Conservation (phyloP, 208 protist genomes). For the Herpetomonas samuelpessoai region DNA sequence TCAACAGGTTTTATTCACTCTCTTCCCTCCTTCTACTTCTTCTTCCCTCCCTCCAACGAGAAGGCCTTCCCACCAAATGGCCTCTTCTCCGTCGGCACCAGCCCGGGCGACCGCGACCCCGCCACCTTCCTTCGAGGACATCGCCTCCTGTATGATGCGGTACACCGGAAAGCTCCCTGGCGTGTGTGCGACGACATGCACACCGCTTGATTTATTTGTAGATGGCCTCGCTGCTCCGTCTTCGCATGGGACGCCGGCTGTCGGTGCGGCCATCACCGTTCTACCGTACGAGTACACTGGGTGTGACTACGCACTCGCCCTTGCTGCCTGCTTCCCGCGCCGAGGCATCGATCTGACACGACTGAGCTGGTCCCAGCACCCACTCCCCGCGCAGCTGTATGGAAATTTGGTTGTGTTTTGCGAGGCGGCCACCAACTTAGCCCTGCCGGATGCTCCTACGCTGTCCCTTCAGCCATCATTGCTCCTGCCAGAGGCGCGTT, state of each 20-base stretch:
- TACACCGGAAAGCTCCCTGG: slow-evolving; percentile 30
- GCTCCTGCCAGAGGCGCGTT: slow-evolving; percentile 30
- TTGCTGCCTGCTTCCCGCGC: slow-evolving; percentile 56
- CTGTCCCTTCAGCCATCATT: slow-evolving; percentile 39
- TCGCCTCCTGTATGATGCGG: slow-evolving; percentile 42
- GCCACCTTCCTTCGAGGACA: slow-evolving; percentile 23
- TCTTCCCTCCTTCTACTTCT: no score
- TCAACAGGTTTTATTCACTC: no score
- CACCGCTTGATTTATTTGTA: no score
- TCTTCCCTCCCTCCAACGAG: no score
- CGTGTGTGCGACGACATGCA: slow-evolving; percentile 6
- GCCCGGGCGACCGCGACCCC: no score
- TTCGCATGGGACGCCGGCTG: no score
- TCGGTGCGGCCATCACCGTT: no score
- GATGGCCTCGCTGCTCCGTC: no score
- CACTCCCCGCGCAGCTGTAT: slow-evolving; percentile 45
- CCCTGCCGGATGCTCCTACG: slow-evolving; percentile 38
- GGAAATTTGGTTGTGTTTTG: slow-evolving; percentile 63
- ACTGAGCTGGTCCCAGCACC: slow-evolving; percentile 52
- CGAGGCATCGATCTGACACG: slow-evolving; percentile 46
- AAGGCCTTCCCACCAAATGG: no score
- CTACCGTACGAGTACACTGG: slow-evolving; percentile 63
- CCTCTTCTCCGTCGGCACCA: neutral
- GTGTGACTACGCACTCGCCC: slow-evolving; percentile 67
- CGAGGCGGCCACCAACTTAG: slow-evolving; percentile 29